Conservation (phyloP, 2,329 filamentous ascomycete species). For the Neoascochyta sp. region DNA sequence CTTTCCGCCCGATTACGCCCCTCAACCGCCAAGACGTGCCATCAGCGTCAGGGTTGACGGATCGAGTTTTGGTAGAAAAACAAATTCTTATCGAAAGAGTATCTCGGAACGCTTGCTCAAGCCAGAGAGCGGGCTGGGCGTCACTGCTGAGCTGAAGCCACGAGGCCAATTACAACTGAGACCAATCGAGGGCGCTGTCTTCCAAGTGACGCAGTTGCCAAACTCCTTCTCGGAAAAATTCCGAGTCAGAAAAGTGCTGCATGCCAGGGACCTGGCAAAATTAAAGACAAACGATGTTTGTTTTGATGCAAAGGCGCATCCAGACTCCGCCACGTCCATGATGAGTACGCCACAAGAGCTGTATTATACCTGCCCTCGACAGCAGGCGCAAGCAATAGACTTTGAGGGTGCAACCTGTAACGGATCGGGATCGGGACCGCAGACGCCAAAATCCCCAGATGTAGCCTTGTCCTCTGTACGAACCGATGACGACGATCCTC, state of each 20-base stretch:
- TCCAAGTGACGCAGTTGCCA: too few species aligned
- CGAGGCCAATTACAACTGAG: neutral
- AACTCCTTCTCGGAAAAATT: conserved; percentile 14
- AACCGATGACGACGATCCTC: neutral
- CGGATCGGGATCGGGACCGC: conserved; percentile 10
- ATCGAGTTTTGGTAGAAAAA: conserved; percentile 4
- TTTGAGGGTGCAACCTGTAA: conserved; percentile 4
- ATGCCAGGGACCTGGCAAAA: conserved; percentile 14
- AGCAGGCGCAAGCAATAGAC: conserved; percentile 6
- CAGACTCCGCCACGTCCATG: conserved; percentile 24
- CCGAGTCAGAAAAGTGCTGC: conserved; percentile 19
- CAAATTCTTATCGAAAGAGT: conserved; percentile 2
- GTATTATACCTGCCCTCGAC: too few species aligned
- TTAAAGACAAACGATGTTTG: conserved; percentile 18
- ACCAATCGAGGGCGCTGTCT: neutral
- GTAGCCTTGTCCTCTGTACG: conserved; percentile 4
- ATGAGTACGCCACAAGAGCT: conserved; percentile 26
- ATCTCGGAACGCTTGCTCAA: conserved; percentile 4
- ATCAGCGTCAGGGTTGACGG: conserved; percentile 20
- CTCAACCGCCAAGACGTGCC: conserved; percentile 24
- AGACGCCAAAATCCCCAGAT: conserved; percentile 8
- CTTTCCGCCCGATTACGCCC: conserved; percentile 4
- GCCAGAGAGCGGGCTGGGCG: conserved; percentile 5
- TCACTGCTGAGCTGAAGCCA: conserved; percentile 1
- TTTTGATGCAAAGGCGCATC: conserved; percentile 11